phyloP scores from a whole-genome alignment of 1,284 basidiomycete genomes.

The Irpex sp. region DNA sequence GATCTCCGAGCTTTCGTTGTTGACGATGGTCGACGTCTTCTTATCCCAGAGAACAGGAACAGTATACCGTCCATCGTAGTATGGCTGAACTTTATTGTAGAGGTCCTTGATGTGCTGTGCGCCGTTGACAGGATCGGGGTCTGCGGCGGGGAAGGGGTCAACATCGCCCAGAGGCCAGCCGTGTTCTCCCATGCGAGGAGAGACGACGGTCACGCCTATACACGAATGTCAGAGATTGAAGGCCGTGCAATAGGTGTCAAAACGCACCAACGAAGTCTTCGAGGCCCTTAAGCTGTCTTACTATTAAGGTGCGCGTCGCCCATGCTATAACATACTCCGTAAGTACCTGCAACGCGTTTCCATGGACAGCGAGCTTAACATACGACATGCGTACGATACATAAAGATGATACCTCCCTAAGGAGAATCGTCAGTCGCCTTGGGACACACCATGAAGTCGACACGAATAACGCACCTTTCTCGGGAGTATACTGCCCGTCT shows the following conservation, averaged over 20 bases:
- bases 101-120: constrained; percentile 80
- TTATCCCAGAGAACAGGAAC: constrained; percentile 97
- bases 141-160: constrained; percentile 71
- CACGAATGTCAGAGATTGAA: neutral
- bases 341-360: neutral
- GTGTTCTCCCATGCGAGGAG: constrained; percentile 76
- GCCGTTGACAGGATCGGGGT: constrained; percentile 68
- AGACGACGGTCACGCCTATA: constrained; percentile 76
- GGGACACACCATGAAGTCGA: neutral
- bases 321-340: constrained; percentile 53
- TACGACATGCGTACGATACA: constrained; percentile 77
- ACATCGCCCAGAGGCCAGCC: constrained; percentile 87
- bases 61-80: constrained; percentile 75
- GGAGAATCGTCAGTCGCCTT: neutral
- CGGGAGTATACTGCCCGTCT: constrained; percentile 76
- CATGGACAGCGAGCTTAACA: constrained; percentile 27
- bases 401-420: constrained; percentile 87
- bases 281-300: constrained; percentile 88
- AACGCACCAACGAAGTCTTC: constrained; percentile 76
- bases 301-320: constrained; percentile 90
- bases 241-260: neutral
- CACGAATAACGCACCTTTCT: constrained; percentile 56
- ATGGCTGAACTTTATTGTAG: constrained; percentile 75
- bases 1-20: constrained; percentile 93
- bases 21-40: constrained; percentile 86